Evolutionary conservation across 495 filamentous ascomycete genomes (phyloP), one percentile per base, ranked within the genome.

Genomic region (Astrothelium macrocarpum): DNA sequence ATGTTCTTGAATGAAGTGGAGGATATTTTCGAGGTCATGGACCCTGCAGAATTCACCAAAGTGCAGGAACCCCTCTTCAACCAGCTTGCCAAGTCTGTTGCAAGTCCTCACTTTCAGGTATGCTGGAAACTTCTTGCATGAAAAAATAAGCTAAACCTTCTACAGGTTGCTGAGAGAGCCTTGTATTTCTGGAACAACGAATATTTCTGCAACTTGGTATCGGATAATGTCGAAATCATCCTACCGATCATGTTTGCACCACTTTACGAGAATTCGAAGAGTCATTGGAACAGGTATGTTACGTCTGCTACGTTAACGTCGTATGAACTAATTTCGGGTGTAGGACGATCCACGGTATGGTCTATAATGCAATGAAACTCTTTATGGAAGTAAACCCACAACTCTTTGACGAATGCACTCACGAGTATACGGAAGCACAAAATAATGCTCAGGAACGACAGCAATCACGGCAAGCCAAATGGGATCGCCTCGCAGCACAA

Each of bases 151-250:
- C 32, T 67, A 25, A 66, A 61, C 20, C 32, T n/a, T 42, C 66
- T 18, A n/a, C 66, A 88, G 86, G 94, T 98, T 49, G 94, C 94
- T 34, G 94, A 99, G 73, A 84, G 94, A 67, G 94, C 95, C 1
- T 84, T 99, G 28, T 99, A 99, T 78, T 99, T 97, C 80, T 99
- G 94, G 94, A 99, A 99, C 77, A 99, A 99, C 72, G 94, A 99
- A 73, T 99, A 99, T 71, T 99, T 99, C 79, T 99, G 94, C 80
- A 99, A 99, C 71, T 79, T 99, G 62, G 94, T 99, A 61, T 97
- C 92, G 80, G 94, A 99, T 75, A 97, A 99, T 71, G 94, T 97
- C 32, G 93, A 97, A 68, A 90, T 95, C 49, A 99, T 99, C 70
- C 80, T 99, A 34, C 94, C 94, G 7, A 97, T 99, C 67, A 99